phyloP scores from a whole-genome alignment of 805 yeast species.

The Candida andamanensis region DNA sequence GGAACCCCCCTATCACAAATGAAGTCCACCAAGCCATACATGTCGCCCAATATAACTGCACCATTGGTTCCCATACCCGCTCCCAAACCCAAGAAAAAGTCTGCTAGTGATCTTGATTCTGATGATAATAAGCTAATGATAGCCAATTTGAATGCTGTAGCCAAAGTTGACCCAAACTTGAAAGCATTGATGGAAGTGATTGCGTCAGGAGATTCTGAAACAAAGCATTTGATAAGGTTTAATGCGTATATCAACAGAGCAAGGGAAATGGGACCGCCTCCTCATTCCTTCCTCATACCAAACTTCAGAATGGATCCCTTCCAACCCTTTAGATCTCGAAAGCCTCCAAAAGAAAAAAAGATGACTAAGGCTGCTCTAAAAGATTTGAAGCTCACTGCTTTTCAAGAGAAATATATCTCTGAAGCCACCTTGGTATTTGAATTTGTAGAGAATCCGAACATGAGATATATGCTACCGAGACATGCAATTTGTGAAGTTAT shows the following conservation, averaged over 20 bases:
- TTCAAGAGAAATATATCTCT: constrained; percentile 64
- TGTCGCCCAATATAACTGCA: not conserved
- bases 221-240: constrained; percentile 68
- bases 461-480: constrained; percentile 71
- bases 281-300: constrained; percentile 19
- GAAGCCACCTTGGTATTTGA: constrained; percentile 80
- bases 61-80: not conserved
- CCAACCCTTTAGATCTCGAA: constrained; percentile 16
- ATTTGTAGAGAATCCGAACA: constrained; percentile 71
- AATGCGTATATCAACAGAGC: constrained; percentile 80
- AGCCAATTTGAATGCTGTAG: constrained; percentile 76
- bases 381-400: constrained; percentile 65
- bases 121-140: constrained; percentile 78
- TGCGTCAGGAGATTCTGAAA: constrained; percentile 74
- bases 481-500: constrained; percentile 65
- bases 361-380: constrained; percentile 16
- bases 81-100: constrained; percentile 7
- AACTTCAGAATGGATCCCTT: constrained; percentile 20
- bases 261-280: constrained; percentile 61
- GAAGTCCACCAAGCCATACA: not conserved
- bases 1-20: too few relatives aligned
- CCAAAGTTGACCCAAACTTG: constrained; percentile 63
- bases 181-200: constrained; percentile 76
- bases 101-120: constrained; percentile 42
- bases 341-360: constrained; percentile 16